Conservation (phyloP, 345 rosid genomes). For the Populus simonii region DNA sequence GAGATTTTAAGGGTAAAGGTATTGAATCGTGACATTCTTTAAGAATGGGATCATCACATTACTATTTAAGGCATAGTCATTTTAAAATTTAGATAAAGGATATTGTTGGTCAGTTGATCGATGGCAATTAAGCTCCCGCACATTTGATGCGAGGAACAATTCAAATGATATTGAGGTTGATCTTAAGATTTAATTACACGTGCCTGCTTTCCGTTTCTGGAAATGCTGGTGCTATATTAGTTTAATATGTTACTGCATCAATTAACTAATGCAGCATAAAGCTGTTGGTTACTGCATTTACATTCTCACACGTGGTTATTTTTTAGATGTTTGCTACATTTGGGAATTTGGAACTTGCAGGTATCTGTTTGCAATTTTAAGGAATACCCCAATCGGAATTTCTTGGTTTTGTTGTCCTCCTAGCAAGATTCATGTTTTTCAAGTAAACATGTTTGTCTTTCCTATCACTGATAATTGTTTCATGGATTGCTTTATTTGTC, state of each 20-base stretch:
- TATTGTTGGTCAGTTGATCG: neutral
- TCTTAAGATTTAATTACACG: neutral
- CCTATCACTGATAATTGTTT: neutral
- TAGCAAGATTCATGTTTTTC: neutral
- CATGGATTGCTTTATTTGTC: neutral
- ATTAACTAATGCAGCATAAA: neutral
- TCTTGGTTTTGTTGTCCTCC: neutral
- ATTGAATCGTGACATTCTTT: neutral
- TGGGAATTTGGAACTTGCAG: neutral
- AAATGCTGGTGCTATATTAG: neutral
- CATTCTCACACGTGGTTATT: neutral
- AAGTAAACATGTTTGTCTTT: neutral
- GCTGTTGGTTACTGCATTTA: neutral
- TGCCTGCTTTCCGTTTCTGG: neutral
- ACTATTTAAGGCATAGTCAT: neutral
- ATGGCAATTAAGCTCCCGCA: neutral
- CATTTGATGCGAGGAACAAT: neutral
- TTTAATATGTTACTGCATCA: neutral
- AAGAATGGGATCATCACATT: neutral
- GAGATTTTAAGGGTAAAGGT: neutral
- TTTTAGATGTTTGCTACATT: neutral
- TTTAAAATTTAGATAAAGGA: neutral
- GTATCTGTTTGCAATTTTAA: neutral
- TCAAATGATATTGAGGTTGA: neutral
- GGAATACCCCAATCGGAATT: neutral